Base-by-base conservation (phyloP, 768 basidiomycete genomes). In the Leucocoprinus leucothites region DNA sequence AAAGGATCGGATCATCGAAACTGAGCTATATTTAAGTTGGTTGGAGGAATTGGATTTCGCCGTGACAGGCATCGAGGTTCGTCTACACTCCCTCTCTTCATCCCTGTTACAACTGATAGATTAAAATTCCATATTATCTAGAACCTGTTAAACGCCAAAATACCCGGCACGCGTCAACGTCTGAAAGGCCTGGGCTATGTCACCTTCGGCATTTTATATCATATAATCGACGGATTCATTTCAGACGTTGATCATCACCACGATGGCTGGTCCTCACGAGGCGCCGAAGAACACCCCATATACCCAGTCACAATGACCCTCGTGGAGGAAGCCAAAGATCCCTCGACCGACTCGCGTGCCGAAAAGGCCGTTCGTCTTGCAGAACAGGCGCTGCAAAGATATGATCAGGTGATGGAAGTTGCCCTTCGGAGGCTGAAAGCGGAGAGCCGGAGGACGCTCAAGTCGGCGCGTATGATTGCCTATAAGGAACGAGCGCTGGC, bases 21-120 rank as follows among this genome's bases (percentile, higher is more conserved):
- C 72, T 0, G 76, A 79, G 57, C 59, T 79, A 25, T 79, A 76
- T 61, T 59, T 72, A 38, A 65, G 68, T 45, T 79, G 76, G 77
- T 57, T 78, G 35, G 61, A 71, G 38, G 73, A 71, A 31, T 63
- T 72, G 14, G 65, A 74, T 14, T 74, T 72, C 58, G 72, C 74
- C 11, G 60, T 71, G 16, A 62, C 58, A 26, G 76, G 70, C 7
- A 59, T 77, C 9, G 65, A 74, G 61, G 77, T 78, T 40, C 38
- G 71, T 35, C 16, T n/a, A 9, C 25, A 1, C 16, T 38, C 22
- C 56, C 26, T 36, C 57, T 14, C 38, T 52, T 34, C 22, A 51
- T 26, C 34, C 28, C 42, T 31, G 6, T 38, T 8, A 38, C 6
- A 34, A 34, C 31, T 34, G 6, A 38, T n/a, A 9, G 7, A 31